Evolutionary conservation across 805 yeast species (phyloP), one percentile per base, ranked within the genome.

Genomic region (Monosporozyma yasuniensis): DNA sequence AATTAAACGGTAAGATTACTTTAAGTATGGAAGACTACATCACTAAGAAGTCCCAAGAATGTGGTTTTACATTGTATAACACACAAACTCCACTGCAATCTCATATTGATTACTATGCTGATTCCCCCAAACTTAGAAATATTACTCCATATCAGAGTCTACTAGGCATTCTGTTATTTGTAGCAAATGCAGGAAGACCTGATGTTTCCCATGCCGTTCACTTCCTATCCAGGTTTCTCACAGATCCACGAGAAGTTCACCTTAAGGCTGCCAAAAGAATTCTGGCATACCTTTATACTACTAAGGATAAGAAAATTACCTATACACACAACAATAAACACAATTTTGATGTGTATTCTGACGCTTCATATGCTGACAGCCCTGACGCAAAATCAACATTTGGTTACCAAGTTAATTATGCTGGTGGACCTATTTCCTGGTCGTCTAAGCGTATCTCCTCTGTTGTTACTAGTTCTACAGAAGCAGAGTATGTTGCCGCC

Each of bases 111-210:
- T 39, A 39, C 22, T 39, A 39, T 39, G 43, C 14, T 6, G 22
- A 39, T 12, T 34, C 50, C 2, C 48, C 46, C 6, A 4, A 7
- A 3, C 3, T 44, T 11, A 27, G 14, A 2, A 9, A 39, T n/a
- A 34, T 49, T 5, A 48, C 45, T 10, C 21, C n/a, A 19, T 51
- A 46, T 19, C 54, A 49, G 41, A 42, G 50, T 7, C 14, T 51
- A 2, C 27, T 51, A 4, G 50, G 51, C 11, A 49, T 49, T 27
- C 25, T 51, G 3, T 11, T 52, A 2, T 53, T 50, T 41, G 35
- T 27, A 11, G 48, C 54, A 16, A 51, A 50, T 25, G 23, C 53
- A 8, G 53, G 52, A 6, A 47, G 56, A 10, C 54, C 56, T 19
- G 56, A 54, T 32, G 38, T 54, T 43, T 47, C 56, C 2, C 42